These are phyloP conservation scores for Diutina neorugosa DNA, from an alignment of 1,139 yeast species.

Conservation along the genomic window DNA sequence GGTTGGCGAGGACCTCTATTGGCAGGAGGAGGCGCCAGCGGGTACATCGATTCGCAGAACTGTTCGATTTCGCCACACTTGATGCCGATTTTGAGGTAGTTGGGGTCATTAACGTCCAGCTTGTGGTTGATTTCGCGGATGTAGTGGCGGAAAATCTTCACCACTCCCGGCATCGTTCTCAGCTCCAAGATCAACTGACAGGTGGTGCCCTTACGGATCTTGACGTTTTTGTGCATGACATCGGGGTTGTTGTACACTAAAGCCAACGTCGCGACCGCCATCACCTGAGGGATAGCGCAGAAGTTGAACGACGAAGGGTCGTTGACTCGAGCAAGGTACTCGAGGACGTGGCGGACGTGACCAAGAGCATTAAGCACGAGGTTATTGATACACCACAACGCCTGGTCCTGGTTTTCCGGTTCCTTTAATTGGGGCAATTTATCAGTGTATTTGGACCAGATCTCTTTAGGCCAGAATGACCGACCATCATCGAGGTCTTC, in stretches of 20 bases:
- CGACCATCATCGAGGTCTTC: slow-evolving; percentile 91
- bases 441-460: slow-evolving; percentile 75
- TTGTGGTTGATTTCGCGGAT: slow-evolving; percentile 67
- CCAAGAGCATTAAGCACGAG: slow-evolving; percentile 68
- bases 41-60: slow-evolving; percentile 66
- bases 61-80: slow-evolving; percentile 83
- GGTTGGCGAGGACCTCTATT: not conserved
- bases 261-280: slow-evolving; percentile 94
- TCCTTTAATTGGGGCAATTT: slow-evolving; percentile 45
- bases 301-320: slow-evolving; percentile 82
- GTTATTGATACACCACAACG: slow-evolving; percentile 69
- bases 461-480: slow-evolving; percentile 92
- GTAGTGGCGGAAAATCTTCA: slow-evolving; percentile 61
- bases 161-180: slow-evolving; percentile 67
- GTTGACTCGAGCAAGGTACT: slow-evolving; percentile 61
- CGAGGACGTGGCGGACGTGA: slow-evolving; percentile 69
- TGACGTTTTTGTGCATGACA: slow-evolving; percentile 62
- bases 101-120: slow-evolving; percentile 73
- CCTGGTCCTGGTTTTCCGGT: slow-evolving; percentile 31
- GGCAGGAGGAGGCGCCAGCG: slow-evolving; percentile 26
- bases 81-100: slow-evolving; percentile 73
- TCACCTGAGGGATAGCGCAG: slow-evolving; percentile 96
- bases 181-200: slow-evolving; percentile 63
- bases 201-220: slow-evolving; percentile 89
- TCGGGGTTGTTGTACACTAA: slow-evolving; percentile 71